These are phyloP conservation scores for Lachancea sp. DNA, from an alignment of 805 yeast genomes.

Conservation along the genomic window DNA sequence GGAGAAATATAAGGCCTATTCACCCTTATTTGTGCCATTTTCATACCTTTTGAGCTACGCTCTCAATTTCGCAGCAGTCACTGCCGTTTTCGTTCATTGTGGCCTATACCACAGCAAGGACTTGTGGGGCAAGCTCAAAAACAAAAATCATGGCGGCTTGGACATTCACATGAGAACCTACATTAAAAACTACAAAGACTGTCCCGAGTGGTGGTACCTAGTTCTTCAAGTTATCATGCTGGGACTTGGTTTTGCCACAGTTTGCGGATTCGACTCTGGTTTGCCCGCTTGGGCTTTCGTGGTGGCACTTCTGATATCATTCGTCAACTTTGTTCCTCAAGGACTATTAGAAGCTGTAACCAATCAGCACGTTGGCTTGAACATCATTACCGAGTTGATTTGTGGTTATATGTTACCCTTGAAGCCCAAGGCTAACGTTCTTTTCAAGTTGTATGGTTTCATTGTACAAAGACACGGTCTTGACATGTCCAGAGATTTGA, in stretches of 20 bases:
- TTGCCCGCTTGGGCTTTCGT: constrained; percentile 63
- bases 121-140: constrained; percentile 39
- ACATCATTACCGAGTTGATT: constrained; percentile 52
- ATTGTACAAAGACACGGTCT: constrained; percentile 51
- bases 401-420: constrained; percentile 57
- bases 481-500: constrained; percentile 45
- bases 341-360: constrained; percentile 55
- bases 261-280: constrained; percentile 40
- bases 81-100: constrained; percentile 55
- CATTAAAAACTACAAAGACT: constrained; percentile 53
- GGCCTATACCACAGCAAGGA: constrained; percentile 51
- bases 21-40: constrained; percentile 54
- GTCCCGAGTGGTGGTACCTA: constrained; percentile 69
- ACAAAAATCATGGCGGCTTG: constrained; percentile 39
- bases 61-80: constrained; percentile 54
- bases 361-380: constrained; percentile 48
- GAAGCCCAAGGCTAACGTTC: constrained; percentile 48
- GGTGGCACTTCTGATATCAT: constrained; percentile 46
- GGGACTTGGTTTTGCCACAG: constrained; percentile 29
- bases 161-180: constrained; percentile 43
- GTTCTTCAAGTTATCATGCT: constrained; percentile 23
- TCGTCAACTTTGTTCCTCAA: constrained; percentile 50
- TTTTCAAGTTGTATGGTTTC: constrained; percentile 49
- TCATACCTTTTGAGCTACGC: constrained; percentile 53
- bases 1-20: constrained; percentile 44